Conservation (phyloP, 1,139 yeast genomes). For the Pichia sp. region DNA sequence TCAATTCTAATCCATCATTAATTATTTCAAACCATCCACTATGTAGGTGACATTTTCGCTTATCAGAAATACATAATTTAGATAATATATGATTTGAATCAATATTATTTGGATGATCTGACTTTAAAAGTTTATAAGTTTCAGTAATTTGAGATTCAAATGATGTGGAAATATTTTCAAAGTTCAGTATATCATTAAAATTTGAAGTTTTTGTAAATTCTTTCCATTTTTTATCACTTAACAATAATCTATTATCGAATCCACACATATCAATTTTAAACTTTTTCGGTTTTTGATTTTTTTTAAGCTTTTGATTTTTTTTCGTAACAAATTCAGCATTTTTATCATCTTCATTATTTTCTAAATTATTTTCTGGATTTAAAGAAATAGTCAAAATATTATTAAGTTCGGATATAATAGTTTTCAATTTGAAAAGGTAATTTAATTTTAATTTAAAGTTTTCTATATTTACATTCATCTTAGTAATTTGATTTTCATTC, state of each 20-base stretch:
- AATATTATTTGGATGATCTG: conserved; percentile 7
- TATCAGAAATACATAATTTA: conserved; percentile 54
- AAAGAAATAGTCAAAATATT: conserved; percentile 26
- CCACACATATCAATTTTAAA: conserved; percentile 38
- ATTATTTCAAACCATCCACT: conserved; percentile 59
- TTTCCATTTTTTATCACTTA: conserved; percentile 24
- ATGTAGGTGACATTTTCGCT: conserved; percentile 61
- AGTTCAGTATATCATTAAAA: conserved; percentile 13
- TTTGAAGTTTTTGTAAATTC: conserved; percentile 18
- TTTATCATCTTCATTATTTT: conserved; percentile 19
- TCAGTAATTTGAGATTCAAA: conserved; percentile 16
- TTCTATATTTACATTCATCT: conserved; percentile 9
- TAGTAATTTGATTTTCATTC: conserved; percentile 8
- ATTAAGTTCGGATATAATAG: conserved; percentile 35
- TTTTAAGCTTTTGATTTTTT: conserved; percentile 21
- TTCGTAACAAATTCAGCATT: no score
- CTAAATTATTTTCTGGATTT: conserved; percentile 12
- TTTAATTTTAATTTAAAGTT: conserved; percentile 13
- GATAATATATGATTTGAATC: not conserved
- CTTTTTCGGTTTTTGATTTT: conserved; percentile 21
- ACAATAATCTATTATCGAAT: conserved; percentile 29
- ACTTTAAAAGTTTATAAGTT: conserved; percentile 9
- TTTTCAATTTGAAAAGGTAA: conserved; percentile 33
- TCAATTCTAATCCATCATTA: conserved; percentile 37
- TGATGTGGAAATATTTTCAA: conserved; percentile 2